These are phyloP conservation scores for Chlamydomonas sp. DNA, from an alignment of 139 green algal genomes.

Conservation along the genomic window DNA sequence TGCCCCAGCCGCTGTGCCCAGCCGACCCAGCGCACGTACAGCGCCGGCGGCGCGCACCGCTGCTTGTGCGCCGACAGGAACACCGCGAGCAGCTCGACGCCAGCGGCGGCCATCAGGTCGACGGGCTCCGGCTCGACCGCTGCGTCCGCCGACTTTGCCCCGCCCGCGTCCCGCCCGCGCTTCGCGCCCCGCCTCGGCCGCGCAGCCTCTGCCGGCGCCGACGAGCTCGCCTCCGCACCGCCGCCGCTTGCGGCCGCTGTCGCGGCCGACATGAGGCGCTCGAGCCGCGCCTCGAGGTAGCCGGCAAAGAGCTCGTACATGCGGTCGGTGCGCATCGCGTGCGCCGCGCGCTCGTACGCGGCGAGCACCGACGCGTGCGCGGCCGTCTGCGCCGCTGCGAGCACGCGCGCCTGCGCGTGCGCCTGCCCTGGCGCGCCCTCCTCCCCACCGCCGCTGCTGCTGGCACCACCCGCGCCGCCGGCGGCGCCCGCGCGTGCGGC, in stretches of 20 bases:
- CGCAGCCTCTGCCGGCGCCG: background rate
- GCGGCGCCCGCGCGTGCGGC: background rate
- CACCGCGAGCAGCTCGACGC: slow-evolving; percentile 21
- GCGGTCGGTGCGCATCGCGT: background rate
- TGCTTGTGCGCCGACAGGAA: slow-evolving; percentile 13
- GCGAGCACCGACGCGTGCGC: background rate
- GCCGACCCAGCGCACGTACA: slow-evolving; percentile 30
- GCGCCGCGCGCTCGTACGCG: slow-evolving; percentile 33
- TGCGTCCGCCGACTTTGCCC: background rate
- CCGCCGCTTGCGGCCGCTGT: background rate
- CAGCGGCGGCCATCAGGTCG: slow-evolving; percentile 6
- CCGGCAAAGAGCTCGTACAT: slow-evolving; percentile 33
- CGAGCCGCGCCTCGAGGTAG: slow-evolving; percentile 34
- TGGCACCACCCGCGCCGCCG: slow-evolving; percentile 5
- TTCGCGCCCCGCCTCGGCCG: background rate
- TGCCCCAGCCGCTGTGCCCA: slow-evolving; percentile 29
- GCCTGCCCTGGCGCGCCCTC: background rate
- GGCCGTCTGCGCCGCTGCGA: no score
- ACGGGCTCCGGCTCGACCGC: background rate
- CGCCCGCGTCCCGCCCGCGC: background rate
- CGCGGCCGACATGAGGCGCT: background rate
- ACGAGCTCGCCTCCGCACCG: background rate
- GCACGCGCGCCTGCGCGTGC: background rate
- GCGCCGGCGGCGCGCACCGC: slow-evolving; percentile 10
- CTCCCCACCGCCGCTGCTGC: background rate